phyloP scores from a whole-genome alignment of 2,329 filamentous ascomycete genomes.

The Pyricularia pennisetigena region DNA sequence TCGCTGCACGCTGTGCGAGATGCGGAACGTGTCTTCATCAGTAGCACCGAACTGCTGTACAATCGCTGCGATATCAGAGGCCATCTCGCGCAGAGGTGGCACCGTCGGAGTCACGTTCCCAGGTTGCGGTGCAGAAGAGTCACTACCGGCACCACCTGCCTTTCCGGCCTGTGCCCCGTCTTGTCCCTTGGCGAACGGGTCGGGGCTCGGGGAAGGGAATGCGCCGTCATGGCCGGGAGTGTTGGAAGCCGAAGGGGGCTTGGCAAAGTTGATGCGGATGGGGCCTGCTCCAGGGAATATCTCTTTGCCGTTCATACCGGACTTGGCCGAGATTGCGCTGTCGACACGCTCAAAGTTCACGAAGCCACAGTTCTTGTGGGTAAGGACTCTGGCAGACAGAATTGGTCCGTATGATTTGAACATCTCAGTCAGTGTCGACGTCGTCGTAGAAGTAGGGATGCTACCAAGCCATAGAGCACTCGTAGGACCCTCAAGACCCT shows the following conservation, averaged over 20 bases:
- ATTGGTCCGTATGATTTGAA: slow-evolving; percentile 91
- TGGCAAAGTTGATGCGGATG: slow-evolving; percentile 93
- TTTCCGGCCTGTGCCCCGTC: slow-evolving; percentile 32
- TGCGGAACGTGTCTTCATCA: slow-evolving; percentile 65
- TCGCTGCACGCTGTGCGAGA: slow-evolving; percentile 62
- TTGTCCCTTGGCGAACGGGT: slow-evolving; percentile 58
- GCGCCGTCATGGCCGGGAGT: slow-evolving; percentile 82
- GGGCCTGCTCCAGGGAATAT: slow-evolving; percentile 96
- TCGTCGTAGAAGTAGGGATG: slow-evolving; percentile 93
- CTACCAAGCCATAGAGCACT: slow-evolving; percentile 94
- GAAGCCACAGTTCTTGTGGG: slow-evolving; percentile 98
- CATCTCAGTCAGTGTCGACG: slow-evolving; percentile 88
- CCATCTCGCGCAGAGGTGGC: slow-evolving; percentile 66
- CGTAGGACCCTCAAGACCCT: slow-evolving; percentile 78
- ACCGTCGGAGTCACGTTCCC: slow-evolving; percentile 49
- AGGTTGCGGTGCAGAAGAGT: slow-evolving; percentile 9
- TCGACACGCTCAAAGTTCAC: slow-evolving; percentile 94
- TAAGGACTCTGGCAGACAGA: slow-evolving; percentile 83
- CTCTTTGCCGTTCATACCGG: slow-evolving; percentile 86
- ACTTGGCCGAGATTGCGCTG: slow-evolving; percentile 82
- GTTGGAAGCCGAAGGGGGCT: slow-evolving; percentile 81
- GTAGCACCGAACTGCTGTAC: slow-evolving; percentile 81
- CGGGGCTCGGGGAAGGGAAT: slow-evolving; percentile 86
- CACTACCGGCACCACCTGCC: slow-evolving; percentile 22
- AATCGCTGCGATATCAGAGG: slow-evolving; percentile 74